Base-by-base conservation (phyloP, 2,329 filamentous ascomycete species). In the Elsinoe ampelina region DNA sequence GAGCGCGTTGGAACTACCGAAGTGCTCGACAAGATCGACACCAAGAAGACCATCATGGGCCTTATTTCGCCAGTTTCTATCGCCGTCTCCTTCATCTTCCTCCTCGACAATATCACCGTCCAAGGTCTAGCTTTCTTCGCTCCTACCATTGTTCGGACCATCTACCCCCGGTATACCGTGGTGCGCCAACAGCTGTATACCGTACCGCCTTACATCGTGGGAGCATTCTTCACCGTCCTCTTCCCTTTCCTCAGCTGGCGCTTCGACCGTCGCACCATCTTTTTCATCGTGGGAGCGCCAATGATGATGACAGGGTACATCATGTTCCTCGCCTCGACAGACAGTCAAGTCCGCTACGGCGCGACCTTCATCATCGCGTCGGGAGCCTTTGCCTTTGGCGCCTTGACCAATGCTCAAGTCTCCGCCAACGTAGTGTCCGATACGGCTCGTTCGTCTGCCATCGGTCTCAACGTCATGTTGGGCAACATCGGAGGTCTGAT, bases 391-490 rank as follows among this genome's bases (percentile, higher is more conserved):
- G 70, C 79, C 2, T 78, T 82, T 45, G 85, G 84, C 0, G 77
- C 84, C 0, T 75, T 89, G 11, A 80, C 78, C 62, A 87, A 85
- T 60, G 84, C 84, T 0, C 79, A 87, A 57, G 81, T 80, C 0
- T 81, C 83, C 0, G 85, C 84, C 5, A 88, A 88, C 61, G 84
- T 89, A 0, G 78, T 87, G 6, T 83, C 81, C 3, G 86, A 89
- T 62, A 86, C 85, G 0, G 82, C 85, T 0, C 77, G 85, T 12
- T 81, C 80, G 8, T 78, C 82, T 0, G 83, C 83, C 2, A 85
- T 88, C 43, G 84, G 80, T 10, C 80, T 78, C 0, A 82, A 81
- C 55, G 82, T 88, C 64, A 87, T 88, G 84, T 72, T 86, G 20
- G 86, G 34, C 39, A 87, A 86, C 54, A 65, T 87, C 15, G 85